These are phyloP conservation scores for Cyberlindnera americana DNA, from an alignment of 805 yeast genomes.

Conservation along the genomic window DNA sequence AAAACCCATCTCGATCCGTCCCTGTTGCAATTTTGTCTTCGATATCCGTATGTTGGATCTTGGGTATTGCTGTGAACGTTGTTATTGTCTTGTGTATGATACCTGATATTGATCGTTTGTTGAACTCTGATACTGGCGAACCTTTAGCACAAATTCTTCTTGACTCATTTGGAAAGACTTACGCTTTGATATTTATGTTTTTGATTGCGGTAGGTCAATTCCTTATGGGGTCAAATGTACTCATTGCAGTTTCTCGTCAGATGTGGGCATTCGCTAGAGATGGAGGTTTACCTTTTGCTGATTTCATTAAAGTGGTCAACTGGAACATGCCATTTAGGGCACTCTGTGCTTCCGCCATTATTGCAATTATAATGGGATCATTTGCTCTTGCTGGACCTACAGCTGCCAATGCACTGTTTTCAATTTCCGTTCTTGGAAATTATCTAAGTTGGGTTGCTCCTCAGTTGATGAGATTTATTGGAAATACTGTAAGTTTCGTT, in stretches of 20 bases:
- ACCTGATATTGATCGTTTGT: conserved; percentile 39
- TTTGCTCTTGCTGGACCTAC: conserved; percentile 38
- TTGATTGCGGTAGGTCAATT: conserved; percentile 57
- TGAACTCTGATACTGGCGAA: conserved; percentile 48
- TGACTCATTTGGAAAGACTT: conserved; percentile 58
- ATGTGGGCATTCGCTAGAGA: conserved; percentile 76
- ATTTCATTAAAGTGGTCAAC: conserved; percentile 54
- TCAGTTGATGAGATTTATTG: conserved; percentile 36
- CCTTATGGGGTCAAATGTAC: conserved; percentile 59
- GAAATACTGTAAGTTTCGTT: conserved; percentile 45
- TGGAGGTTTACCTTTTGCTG: conserved; percentile 63
- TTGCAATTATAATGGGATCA: conserved; percentile 36
- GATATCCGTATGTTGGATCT: conserved; percentile 49
- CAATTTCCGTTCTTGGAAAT: conserved; percentile 40
- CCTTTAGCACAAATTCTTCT: conserved; percentile 63
- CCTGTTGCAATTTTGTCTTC: conserved; percentile 65
- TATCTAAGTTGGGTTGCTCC: conserved; percentile 41
- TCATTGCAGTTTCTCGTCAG: conserved; percentile 63
- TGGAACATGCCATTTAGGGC: conserved; percentile 60
- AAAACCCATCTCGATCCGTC: conserved; percentile 56
- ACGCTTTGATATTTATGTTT: conserved; percentile 64
- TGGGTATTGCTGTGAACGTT: conserved; percentile 56
- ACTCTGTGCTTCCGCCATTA: conserved; percentile 38
- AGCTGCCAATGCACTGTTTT: conserved; percentile 43
- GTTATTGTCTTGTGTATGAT: conserved; percentile 53